Evolutionary conservation across 225 moss, liverwort and hornwort genomes (phyloP).

Genomic region (Marchantia paleacea): DNA sequence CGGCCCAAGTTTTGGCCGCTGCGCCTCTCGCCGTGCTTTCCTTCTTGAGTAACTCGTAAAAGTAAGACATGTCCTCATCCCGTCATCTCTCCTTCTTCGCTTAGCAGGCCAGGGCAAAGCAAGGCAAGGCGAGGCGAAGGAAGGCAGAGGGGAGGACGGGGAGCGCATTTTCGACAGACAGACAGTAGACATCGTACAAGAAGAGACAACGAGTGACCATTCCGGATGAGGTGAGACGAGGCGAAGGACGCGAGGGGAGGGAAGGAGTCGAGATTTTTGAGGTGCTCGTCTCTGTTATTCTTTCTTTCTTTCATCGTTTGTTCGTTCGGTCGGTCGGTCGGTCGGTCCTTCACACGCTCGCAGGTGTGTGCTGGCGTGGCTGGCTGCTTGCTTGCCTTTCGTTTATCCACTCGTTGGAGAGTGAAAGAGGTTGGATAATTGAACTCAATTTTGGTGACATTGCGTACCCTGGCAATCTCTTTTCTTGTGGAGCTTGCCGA

Average conservation of each 20-base stretch:
- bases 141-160: no score
- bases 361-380: no score
- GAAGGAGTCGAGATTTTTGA: background rate
- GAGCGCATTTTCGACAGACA: background rate
- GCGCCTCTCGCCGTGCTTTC: no score
- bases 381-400: background rate
- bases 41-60: no score
- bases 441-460: background rate
- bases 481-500: background rate
- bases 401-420: background rate
- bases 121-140: no score
- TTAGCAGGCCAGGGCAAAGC: no score
- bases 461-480: background rate
- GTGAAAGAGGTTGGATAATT: background rate
- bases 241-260: background rate
- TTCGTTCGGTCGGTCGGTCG: background rate
- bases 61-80: no score
- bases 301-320: background rate
- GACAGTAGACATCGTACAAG: background rate
- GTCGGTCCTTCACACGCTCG: no score
- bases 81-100: no score
- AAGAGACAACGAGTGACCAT: background rate
- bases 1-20: no score
- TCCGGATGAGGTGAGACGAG: background rate
- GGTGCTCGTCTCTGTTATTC: background rate